phyloP scores from a whole-genome alignment of 805 yeast genomes.

The Vanderwaltozyma verrucispora region DNA sequence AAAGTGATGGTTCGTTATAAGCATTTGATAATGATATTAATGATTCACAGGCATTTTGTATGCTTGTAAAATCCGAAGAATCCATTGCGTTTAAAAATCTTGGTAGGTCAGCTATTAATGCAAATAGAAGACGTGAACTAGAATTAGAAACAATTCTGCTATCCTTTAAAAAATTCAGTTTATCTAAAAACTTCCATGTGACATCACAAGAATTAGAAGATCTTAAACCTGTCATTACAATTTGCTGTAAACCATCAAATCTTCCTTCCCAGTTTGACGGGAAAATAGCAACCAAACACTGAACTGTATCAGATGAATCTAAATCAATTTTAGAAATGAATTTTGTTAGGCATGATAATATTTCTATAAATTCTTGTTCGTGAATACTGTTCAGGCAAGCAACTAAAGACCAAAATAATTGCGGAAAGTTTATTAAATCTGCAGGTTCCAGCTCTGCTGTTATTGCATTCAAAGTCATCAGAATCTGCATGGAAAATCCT shows the following conservation, averaged over 20 bases:
- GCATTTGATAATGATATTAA: constrained; percentile 52
- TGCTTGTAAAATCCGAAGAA: constrained; percentile 39
- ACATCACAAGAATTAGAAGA: constrained; percentile 74
- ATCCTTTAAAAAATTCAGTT: constrained; percentile 52
- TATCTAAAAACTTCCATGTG: constrained; percentile 62
- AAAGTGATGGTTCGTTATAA: constrained; percentile 44
- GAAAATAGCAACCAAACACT: constrained; percentile 72
- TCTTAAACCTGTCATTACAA: constrained; percentile 72
- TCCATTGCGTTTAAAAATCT: constrained; percentile 77
- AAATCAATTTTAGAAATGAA: constrained; percentile 80
- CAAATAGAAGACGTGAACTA: constrained; percentile 55
- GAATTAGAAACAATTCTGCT: constrained; percentile 72
- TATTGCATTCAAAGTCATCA: constrained; percentile 90
- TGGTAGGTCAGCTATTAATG: constrained; percentile 72
- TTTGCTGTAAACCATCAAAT: constrained; percentile 77
- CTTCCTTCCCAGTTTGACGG: constrained; percentile 95
- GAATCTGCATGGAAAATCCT: constrained; percentile 92
- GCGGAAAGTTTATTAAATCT: constrained; percentile 79
- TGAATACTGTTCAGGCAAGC: constrained; percentile 86
- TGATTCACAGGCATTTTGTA: constrained; percentile 42
- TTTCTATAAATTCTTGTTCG: constrained; percentile 88
- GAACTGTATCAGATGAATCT: constrained; percentile 75
- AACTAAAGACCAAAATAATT: constrained; percentile 88
- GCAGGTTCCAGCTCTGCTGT: constrained; percentile 76
- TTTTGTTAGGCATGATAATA: constrained; percentile 68